phyloP scores from a whole-genome alignment of 139 green algal species.

The Diplosphaera chodatii region DNA sequence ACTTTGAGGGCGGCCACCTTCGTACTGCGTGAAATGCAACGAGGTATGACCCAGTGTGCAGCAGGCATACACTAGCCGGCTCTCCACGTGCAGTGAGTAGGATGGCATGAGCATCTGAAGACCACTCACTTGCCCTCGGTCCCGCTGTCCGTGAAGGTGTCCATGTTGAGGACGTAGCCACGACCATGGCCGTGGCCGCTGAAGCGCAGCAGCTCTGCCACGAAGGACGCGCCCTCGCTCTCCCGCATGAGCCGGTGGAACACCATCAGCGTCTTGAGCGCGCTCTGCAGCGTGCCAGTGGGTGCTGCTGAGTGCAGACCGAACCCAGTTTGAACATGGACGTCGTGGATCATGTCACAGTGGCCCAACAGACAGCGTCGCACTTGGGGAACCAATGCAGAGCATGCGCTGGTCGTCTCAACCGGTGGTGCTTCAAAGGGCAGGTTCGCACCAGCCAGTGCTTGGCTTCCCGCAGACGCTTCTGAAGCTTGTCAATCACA shows the following conservation, averaged over 20 bases:
- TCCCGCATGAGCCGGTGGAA: slow-evolving; percentile 83
- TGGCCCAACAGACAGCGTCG: too few species aligned
- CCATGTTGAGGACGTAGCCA: slow-evolving; percentile 50
- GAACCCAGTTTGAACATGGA: too few species aligned
- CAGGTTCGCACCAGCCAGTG: slow-evolving; percentile 45
- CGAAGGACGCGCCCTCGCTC: slow-evolving; percentile 52
- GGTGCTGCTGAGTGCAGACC: too few species aligned
- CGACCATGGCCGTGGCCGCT: slow-evolving; percentile 13
- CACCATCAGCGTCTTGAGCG: slow-evolving; percentile 78
- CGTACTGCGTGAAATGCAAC: too few species aligned
- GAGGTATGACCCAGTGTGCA: too few species aligned
- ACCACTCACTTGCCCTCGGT: slow-evolving; percentile 24
- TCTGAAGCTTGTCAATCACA: slow-evolving; percentile 30
- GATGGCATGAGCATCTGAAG: too few species aligned
- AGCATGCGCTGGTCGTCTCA: too few species aligned
- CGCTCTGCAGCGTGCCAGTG: slow-evolving; percentile 8
- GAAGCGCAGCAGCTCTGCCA: slow-evolving; percentile 58
- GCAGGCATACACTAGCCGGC: too few species aligned
- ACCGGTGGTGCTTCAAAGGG: not conserved
- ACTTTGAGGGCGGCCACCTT: too few species aligned
- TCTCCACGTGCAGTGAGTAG: too few species aligned
- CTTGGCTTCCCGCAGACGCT: slow-evolving; percentile 32
- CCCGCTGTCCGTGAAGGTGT: slow-evolving; percentile 56
- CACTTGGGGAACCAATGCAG: too few species aligned
- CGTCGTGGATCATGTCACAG: too few species aligned